Evolutionary conservation across 2,329 filamentous ascomycete genomes (phyloP).

Genomic region (Neoarthrinium moseri): DNA sequence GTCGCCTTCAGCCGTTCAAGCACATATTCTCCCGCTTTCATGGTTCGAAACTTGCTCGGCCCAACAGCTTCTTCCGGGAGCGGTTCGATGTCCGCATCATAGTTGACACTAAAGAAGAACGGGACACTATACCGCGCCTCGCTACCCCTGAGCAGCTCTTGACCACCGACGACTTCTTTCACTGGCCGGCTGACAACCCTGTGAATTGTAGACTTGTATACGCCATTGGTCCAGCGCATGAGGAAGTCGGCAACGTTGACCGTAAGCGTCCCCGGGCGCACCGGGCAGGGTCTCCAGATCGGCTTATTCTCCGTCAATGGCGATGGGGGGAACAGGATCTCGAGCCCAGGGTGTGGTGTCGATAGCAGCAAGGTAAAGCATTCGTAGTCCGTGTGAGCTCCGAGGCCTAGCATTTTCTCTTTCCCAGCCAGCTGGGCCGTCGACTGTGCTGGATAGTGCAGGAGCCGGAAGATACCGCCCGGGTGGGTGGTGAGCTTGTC

Average conservation of each 20-base stretch:
- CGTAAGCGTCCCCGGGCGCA: background rate
- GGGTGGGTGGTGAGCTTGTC: slow-evolving; percentile 28
- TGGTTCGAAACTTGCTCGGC: background rate
- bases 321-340: slow-evolving; percentile 8
- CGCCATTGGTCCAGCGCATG: background rate
- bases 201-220: background rate
- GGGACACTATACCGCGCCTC: slow-evolving; percentile 11
- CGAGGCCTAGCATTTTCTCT: slow-evolving; percentile 5
- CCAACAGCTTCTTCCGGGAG: slow-evolving; percentile 30
- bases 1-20: background rate
- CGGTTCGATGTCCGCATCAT: slow-evolving; percentile 8
- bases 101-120: slow-evolving; percentile 14
- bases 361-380: slow-evolving; percentile 12
- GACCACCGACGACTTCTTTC: background rate
- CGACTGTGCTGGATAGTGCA: slow-evolving; percentile 11
- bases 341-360: slow-evolving; percentile 7
- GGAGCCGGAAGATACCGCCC: slow-evolving; percentile 6
- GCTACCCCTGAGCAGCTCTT: background rate
- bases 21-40: background rate
- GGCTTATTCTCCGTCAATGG: background rate
- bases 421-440: background rate
- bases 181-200: background rate
- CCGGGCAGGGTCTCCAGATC: background rate
- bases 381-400: slow-evolving; percentile 12
- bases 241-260: background rate